Base-by-base conservation (phyloP, 31 red algal species). In the Endocladia muricata region DNA sequence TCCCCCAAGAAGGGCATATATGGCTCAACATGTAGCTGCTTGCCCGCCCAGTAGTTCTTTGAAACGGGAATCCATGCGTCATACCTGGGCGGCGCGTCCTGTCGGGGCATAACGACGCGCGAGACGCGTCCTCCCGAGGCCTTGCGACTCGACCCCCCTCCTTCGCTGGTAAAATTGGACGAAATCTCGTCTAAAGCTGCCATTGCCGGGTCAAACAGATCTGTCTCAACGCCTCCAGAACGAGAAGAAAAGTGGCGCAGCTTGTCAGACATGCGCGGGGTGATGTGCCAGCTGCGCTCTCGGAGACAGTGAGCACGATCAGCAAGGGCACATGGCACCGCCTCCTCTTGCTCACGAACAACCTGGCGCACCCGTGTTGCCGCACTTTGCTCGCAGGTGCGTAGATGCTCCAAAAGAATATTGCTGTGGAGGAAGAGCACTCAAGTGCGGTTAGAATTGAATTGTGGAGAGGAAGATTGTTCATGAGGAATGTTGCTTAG, bases 1-100 rank as follows among this genome's bases (percentile, higher is more conserved):
- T 89, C 85, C 15, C 85, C 85, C 15, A 89, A 61, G 25, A 89
- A 89, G 13, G 85, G 85, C 85, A 89, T 89, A 43, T 89, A 81
- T 5, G 85, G 85, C 43, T 89, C 77, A 47, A 81, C 31, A 55
- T 81, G 52, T 7, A 89, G 55, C 40, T 89, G 60, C 33, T 89
- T 89, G 31, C 85, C 85, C 17, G 70, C 75, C 85, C 85, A 89
- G 48, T 77, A 89, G 42, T 89, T 81, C 21, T 30, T 55, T 17
- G 39, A 39, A 9, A 89, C 85, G 3, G 85, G 85, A 41, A 89
- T 69, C 85, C 85, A 89, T 26, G 76, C 42, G 55, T 89, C 77
- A 28, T 89, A 89, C 39, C 76, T 79, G 4, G 76, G 85, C 25
- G 65, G 56, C 25, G 68, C 29, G 41, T 19, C n/a, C 0, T 22